Evolutionary conservation across 306 rosid species (phyloP).

Genomic region (Betula pendula): DNA sequence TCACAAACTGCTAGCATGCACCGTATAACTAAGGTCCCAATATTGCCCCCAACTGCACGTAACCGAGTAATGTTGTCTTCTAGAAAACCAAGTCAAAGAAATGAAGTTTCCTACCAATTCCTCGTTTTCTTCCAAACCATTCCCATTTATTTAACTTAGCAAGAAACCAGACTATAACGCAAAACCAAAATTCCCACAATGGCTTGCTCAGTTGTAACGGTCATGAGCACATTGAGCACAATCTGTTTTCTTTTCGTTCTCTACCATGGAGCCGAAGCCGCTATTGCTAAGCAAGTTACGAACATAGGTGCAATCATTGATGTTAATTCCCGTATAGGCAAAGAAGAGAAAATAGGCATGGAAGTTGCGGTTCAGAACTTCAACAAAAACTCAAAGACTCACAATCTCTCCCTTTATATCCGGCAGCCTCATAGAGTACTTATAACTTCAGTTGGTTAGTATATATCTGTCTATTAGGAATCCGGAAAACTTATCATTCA

Average conservation of each 20-base stretch:
- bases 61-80: too few species aligned
- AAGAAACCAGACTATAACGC: too few species aligned
- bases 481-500: too few species aligned
- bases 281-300: constrained; percentile 1
- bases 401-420: constrained; percentile 28
- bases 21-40: too few species aligned
- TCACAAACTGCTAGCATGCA: too few species aligned
- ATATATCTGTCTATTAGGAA: not conserved
- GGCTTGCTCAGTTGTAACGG: not conserved
- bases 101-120: too few species aligned
- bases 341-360: not conserved
- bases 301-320: constrained; percentile 41
- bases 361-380: not conserved
- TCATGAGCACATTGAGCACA: too few species aligned
- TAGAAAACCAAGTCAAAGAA: too few species aligned
- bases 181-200: too few species aligned
- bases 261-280: constrained; percentile 10
- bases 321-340: constrained; percentile 1
- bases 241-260: constrained; percentile 11
- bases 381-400: not conserved
- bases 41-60: too few species aligned
- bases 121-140: too few species aligned
- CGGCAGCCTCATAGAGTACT: constrained; percentile 24
- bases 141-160: too few species aligned
- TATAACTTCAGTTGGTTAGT: constrained; percentile 44